Conservation (phyloP, 371 early-diverging fungal genomes). For the Parasitella parasitica region DNA sequence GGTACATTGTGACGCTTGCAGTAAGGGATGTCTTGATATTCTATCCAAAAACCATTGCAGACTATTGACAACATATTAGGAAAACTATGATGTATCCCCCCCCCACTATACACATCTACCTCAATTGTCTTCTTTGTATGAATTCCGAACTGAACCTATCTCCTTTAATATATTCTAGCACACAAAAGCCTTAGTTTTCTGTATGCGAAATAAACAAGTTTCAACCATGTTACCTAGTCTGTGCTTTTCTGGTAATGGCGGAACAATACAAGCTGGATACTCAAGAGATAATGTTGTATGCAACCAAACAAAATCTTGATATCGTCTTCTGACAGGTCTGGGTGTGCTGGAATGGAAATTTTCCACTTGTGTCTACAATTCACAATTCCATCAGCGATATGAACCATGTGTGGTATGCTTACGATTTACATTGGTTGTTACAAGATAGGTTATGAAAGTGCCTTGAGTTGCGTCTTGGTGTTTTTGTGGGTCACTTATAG, state of each 20-base stretch:
- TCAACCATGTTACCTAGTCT: constrained; percentile 61
- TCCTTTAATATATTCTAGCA: constrained; percentile 82
- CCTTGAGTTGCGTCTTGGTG: constrained; percentile 81
- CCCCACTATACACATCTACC: constrained; percentile 28
- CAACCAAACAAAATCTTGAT: constrained; percentile 89
- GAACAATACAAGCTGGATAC: constrained; percentile 78
- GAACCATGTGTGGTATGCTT: too few relatives aligned
- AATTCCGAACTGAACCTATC: constrained; percentile 90
- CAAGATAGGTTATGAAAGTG: constrained; percentile 79
- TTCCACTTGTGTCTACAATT: constrained; percentile 15
- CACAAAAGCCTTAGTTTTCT: not conserved
- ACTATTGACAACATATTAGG: constrained; percentile 20
- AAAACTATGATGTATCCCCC: not conserved
- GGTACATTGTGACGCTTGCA: constrained; percentile 70
- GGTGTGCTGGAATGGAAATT: constrained; percentile 5
- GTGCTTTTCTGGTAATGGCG: constrained; percentile 89
- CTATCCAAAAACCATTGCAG: constrained; percentile 83
- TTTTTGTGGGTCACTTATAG: constrained; percentile 79
- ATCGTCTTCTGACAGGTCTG: constrained; percentile 71
- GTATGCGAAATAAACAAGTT: not conserved
- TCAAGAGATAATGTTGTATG: constrained; percentile 65
- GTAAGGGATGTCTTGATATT: constrained; percentile 80
- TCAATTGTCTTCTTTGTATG: constrained; percentile 72
- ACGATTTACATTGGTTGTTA: constrained; percentile 72
- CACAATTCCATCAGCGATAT: too few relatives aligned